phyloP scores from a whole-genome alignment of 2,329 filamentous ascomycete species.

The Verticillium isaacii region DNA sequence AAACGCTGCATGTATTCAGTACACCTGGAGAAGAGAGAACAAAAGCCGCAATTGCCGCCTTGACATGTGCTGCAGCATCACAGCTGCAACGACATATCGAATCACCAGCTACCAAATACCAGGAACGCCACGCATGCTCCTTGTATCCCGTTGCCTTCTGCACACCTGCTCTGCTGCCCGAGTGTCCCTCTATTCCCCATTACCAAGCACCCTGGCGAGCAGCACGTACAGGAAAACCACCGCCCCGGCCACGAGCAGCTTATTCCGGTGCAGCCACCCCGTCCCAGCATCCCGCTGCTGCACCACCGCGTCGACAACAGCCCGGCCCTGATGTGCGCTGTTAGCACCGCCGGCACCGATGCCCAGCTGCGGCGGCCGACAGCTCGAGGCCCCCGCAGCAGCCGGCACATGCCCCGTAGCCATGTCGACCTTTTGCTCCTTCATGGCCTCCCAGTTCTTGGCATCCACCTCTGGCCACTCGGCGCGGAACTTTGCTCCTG shows the following conservation, averaged over 20 bases:
- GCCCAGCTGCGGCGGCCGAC: conserved; percentile 48
- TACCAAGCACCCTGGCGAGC: conserved; percentile 67
- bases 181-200: conserved; percentile 24
- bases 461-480: conserved; percentile 89
- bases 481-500: conserved; percentile 79
- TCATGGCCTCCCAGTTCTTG: conserved; percentile 92
- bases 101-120: conserved; percentile 2
- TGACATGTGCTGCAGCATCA: background rate
- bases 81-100: background rate
- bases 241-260: conserved; percentile 65
- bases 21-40: background rate
- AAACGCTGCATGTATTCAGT: background rate
- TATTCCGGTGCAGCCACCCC: conserved; percentile 78
- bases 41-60: background rate
- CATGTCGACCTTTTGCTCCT: conserved; percentile 72
- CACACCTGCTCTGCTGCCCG: background rate
- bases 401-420: conserved; percentile 64
- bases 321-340: conserved; percentile 59
- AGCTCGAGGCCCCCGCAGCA: conserved; percentile 31
- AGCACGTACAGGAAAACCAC: conserved; percentile 79
- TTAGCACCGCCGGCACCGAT: conserved; percentile 46
- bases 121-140: conserved; percentile 13
- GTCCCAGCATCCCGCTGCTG: conserved; percentile 76
- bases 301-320: conserved; percentile 71
- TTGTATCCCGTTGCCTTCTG: conserved; percentile 3